Evolutionary conservation across 345 rosid species (phyloP).

Genomic region (Mercurialis annua): DNA sequence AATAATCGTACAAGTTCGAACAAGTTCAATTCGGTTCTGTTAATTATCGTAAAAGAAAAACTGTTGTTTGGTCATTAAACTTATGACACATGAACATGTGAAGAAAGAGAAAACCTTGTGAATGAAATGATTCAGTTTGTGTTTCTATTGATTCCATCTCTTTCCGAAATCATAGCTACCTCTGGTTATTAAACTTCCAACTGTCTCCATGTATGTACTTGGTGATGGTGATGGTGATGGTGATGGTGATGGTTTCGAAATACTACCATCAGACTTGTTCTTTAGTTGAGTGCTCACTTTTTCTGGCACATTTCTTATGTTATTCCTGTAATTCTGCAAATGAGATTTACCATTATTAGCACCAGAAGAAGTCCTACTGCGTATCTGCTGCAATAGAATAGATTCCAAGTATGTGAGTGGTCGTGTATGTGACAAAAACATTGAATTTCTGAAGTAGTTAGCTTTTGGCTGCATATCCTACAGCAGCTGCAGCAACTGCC

Average conservation of each 20-base stretch:
- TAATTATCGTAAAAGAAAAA: no score
- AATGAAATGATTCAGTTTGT: neutral
- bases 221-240: constrained; percentile 16
- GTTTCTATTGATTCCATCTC: constrained; percentile 1
- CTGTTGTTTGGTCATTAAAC: no score
- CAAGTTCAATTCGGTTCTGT: no score
- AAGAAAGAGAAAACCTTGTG: neutral
- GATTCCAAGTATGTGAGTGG: constrained; percentile 20
- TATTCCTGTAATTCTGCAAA: neutral
- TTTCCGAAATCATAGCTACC: constrained; percentile 4
- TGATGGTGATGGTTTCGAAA: constrained; percentile 12
- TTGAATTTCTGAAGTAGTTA: constrained; percentile 26
- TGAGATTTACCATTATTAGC: neutral
- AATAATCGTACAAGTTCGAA: no score
- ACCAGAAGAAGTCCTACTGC: constrained; percentile 14
- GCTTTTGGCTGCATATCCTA: constrained; percentile 28
- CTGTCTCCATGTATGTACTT: neutral
- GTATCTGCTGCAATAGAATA: constrained; percentile 20
- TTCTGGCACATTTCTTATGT: constrained; percentile 6
- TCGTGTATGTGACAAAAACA: constrained; percentile 5
- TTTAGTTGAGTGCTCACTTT: constrained; percentile 9
- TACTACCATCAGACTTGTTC: constrained; percentile 15
- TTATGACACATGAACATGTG: no score
- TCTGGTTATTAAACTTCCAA: constrained; percentile 24
- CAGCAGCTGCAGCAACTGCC: constrained; percentile 46